Percentiles rank a stretch among this genome's conserved stretches.
These are phyloP conservation scores for Botrytis sinoallii DNA, from an alignment of 2,329 filamentous ascomycete genomes.

Conservation along the genomic window DNA sequence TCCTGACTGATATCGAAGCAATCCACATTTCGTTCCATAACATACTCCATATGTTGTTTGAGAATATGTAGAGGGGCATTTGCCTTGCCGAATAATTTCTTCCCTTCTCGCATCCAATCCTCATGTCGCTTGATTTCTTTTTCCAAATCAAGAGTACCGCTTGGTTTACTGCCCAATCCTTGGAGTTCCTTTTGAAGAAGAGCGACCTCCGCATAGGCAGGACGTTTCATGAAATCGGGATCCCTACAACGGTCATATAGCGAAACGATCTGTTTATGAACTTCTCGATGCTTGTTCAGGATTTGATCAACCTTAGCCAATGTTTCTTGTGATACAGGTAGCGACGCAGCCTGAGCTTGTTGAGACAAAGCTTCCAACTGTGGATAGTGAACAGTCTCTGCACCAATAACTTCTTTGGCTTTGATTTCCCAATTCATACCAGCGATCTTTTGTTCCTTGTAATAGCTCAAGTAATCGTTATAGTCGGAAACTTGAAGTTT, in stretches of 20 bases:
- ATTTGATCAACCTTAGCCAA: slow-evolving; percentile 83
- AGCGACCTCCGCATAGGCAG: slow-evolving; percentile 79
- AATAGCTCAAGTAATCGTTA: slow-evolving; percentile 75
- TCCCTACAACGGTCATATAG: slow-evolving; percentile 76
- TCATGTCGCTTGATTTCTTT: slow-evolving; percentile 93
- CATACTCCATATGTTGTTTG: slow-evolving; percentile 90
- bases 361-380: slow-evolving; percentile 88
- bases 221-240: slow-evolving; percentile 72
- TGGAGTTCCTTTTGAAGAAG: slow-evolving; percentile 60
- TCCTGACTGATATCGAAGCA: slow-evolving; percentile 87
- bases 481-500: slow-evolving; percentile 75
- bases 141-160: slow-evolving; percentile 87
- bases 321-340: slow-evolving; percentile 82
- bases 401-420: slow-evolving; percentile 87
- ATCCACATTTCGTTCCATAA: slow-evolving; percentile 80
- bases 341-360: slow-evolving; percentile 65
- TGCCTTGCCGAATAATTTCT: slow-evolving; percentile 96
- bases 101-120: slow-evolving; percentile 98
- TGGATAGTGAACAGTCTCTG: slow-evolving; percentile 87
- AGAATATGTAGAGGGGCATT: slow-evolving; percentile 96
- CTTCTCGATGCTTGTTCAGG: slow-evolving; percentile 91
- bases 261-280: slow-evolving; percentile 81
- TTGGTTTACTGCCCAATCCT: slow-evolving; percentile 88
- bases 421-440: slow-evolving; percentile 91
- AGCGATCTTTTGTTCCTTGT: slow-evolving; percentile 70